A percentile compares a stretch with the other conserved stretches of the same genome.
Evolutionary conservation across 139 green algal genomes (phyloP).

Genomic region (Monoraphidium neglectum): DNA sequence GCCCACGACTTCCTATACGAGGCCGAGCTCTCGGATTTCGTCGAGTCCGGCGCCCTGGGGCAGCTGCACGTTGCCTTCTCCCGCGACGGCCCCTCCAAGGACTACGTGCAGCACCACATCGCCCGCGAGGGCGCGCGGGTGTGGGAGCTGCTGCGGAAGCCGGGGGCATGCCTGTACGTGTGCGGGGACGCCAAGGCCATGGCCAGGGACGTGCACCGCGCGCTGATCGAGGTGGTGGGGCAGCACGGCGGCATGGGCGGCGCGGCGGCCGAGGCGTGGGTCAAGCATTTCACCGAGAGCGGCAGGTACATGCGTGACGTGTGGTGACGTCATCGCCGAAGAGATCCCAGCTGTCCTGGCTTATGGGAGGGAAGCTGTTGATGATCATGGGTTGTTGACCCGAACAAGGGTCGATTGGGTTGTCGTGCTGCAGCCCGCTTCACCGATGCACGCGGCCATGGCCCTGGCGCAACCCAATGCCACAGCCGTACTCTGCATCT

Average conservation of each 20-base stretch:
- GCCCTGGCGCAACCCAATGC: too few relatives aligned
- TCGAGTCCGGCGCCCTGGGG: conserved; percentile 61
- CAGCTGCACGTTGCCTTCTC: conserved; percentile 83
- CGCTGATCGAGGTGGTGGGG: conserved; percentile 65
- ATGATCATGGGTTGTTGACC: too few relatives aligned
- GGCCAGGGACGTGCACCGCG: conserved; percentile 93
- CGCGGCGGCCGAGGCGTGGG: conserved; percentile 63
- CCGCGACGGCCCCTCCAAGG: conserved; percentile 38
- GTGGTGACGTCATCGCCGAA: too few relatives aligned
- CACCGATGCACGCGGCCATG: too few relatives aligned
- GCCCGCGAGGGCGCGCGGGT: conserved; percentile 43
- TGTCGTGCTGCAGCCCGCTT: too few relatives aligned
- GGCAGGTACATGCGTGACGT: conserved; percentile 90
- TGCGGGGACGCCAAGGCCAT: conserved; percentile 97
- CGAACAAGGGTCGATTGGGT: too few relatives aligned
- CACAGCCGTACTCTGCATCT: too few relatives aligned
- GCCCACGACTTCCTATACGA: conserved; percentile 88
- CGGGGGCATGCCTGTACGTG: conserved; percentile 83
- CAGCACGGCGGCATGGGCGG: conserved; percentile 42
- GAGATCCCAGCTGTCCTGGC: too few relatives aligned
- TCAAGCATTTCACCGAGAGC: conserved; percentile 74
- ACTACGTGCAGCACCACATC: conserved; percentile 92
- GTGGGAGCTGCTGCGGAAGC: conserved; percentile 40
- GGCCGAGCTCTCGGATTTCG: conserved; percentile 68
- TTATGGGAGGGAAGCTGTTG: too few relatives aligned